A percentile compares a stretch with the other conserved stretches of the same genome.
phyloP scores from a whole-genome alignment of 163 green algal species.

The Prototheca stagnorum region DNA sequence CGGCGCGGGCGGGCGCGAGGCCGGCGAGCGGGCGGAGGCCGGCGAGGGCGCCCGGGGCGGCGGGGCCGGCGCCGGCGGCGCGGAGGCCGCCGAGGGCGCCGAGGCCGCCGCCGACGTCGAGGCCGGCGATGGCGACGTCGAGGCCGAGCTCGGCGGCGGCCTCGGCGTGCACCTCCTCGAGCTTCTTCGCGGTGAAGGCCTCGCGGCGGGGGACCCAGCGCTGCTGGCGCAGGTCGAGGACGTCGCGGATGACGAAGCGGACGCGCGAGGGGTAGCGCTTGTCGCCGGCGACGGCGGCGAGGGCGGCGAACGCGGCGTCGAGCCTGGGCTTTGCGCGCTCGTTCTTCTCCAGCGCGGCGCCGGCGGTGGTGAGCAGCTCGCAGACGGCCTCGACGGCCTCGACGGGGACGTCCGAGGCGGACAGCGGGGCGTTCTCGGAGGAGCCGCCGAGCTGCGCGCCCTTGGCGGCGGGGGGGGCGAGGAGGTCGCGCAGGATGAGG shows the following conservation, averaged over 20 bases:
- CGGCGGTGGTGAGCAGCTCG: slow-evolving; percentile 64
- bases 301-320: slow-evolving; percentile 52
- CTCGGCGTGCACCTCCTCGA: slow-evolving; percentile 76
- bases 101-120: slow-evolving; percentile 19
- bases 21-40: slow-evolving; percentile 1
- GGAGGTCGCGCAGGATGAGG: slow-evolving; percentile 70
- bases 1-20: slow-evolving; percentile 14
- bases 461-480: slow-evolving; percentile 16
- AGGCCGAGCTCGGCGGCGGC: slow-evolving; percentile 75
- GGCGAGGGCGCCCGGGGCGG: background rate
- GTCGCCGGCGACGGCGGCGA: slow-evolving; percentile 35
- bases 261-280: slow-evolving; percentile 48
- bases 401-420: no score
- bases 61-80: background rate
- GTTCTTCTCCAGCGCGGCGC: slow-evolving; percentile 34
- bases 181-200: slow-evolving; percentile 67
- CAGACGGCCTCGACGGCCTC: slow-evolving; percentile 45
- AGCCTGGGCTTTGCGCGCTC: slow-evolving; percentile 47
- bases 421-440: no score
- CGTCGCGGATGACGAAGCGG: slow-evolving; percentile 70
- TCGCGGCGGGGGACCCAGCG: slow-evolving; percentile 23
- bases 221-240: slow-evolving; percentile 54
- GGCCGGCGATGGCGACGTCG: slow-evolving; percentile 29
- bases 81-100: slow-evolving; percentile 1
- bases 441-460: background rate